A percentile compares a stretch with the other conserved stretches of the same genome.
These are phyloP conservation scores for Kalanchoe fedtschenkoi DNA, from an alignment of 164 flowering plant species.

Conservation along the genomic window DNA sequence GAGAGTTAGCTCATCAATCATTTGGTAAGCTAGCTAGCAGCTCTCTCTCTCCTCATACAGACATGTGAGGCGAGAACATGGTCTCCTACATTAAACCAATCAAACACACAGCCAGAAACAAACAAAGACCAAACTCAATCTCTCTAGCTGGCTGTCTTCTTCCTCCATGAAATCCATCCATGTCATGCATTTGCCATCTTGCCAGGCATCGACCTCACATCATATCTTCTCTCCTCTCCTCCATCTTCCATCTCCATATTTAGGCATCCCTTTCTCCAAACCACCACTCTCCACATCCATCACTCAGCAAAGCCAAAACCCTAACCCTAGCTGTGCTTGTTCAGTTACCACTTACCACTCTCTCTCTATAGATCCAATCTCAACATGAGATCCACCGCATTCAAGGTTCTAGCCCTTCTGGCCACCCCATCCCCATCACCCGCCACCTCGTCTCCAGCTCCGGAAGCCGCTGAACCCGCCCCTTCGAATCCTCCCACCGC, in stretches of 20 bases:
- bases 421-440: slow-evolving; percentile 3
- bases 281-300: background rate
- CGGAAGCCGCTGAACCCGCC: no score
- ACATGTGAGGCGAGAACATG: background rate
- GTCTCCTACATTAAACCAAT: no score
- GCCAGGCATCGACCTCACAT: background rate
- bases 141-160: background rate
- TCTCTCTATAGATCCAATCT: background rate
- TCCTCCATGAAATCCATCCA: no score
- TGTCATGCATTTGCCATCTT: no score
- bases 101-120: background rate
- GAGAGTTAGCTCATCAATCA: no score
- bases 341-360: background rate
- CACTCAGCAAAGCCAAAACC: no score
- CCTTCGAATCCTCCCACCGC: background rate
- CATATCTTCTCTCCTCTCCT: background rate
- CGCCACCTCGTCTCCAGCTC: no score
- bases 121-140: background rate
- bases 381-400: background rate
- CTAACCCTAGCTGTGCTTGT: no score
- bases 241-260: background rate
- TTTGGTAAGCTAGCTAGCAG: no score
- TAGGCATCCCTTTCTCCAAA: background rate
- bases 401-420: background rate
- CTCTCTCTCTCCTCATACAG: no score